Conservation (phyloP, 2,329 filamentous ascomycete species). For the Arthrobotrys sphaeroides region DNA sequence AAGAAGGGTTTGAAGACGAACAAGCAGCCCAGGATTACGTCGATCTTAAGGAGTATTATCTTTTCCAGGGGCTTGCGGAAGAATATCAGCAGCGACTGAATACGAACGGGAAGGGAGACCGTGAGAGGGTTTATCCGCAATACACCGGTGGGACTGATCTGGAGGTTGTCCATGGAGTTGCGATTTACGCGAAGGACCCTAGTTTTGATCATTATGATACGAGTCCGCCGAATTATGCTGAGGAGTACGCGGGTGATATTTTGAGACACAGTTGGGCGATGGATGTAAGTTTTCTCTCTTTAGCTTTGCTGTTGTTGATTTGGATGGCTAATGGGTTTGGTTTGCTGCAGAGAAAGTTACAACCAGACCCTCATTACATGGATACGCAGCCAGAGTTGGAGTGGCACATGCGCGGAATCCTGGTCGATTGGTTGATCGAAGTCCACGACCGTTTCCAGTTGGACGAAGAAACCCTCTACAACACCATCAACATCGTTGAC, state of each 20-base stretch:
- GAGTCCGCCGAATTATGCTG: neutral
- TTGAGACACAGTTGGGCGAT: neutral
- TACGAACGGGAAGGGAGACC: neutral
- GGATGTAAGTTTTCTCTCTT: conserved; percentile 30
- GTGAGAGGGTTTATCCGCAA: neutral
- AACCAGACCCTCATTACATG: conserved; percentile 95
- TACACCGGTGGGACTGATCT: neutral
- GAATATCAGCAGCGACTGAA: neutral
- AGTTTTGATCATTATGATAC: conserved; percentile 53
- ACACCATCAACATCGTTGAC: conserved; percentile 96
- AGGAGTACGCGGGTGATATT: conserved; percentile 40
- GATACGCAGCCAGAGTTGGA: conserved; percentile 95
- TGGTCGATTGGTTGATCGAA: conserved; percentile 98
- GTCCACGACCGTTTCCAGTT: conserved; percentile 91
- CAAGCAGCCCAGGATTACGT: neutral
- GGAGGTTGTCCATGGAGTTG: conserved; percentile 12
- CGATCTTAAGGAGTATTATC: neutral
- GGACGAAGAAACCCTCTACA: conserved; percentile 91
- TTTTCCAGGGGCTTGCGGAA: neutral
- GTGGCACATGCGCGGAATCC: conserved; percentile 96
- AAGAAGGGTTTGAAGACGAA: neutral
- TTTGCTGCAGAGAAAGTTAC: conserved; percentile 82
- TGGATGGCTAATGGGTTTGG: too few species aligned
- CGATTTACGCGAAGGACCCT: neutral
- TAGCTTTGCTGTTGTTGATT: neutral